Percentiles rank a stretch among this genome's conserved stretches.
phyloP scores from a whole-genome alignment of 257 asterid species.

The Verbena officinalis region DNA sequence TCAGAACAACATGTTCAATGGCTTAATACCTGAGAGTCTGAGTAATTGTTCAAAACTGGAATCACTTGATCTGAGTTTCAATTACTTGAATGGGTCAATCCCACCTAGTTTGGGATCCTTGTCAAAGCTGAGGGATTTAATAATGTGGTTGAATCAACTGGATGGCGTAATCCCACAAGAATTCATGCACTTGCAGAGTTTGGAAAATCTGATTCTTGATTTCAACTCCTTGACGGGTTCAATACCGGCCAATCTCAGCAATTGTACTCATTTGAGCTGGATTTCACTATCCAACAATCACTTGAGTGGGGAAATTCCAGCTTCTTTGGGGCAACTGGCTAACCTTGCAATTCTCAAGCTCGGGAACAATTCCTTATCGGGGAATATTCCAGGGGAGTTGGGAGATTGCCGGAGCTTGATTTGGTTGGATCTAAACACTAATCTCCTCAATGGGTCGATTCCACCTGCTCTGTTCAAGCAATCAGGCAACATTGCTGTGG shows the following conservation, averaged over 20 bases:
- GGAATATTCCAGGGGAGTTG: constrained; percentile 61
- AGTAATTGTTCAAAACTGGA: constrained; percentile 63
- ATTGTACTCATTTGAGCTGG: constrained; percentile 67
- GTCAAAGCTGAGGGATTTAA: constrained; percentile 55
- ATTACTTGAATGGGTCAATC: constrained; percentile 51
- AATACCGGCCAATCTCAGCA: constrained; percentile 65
- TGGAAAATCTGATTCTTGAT: constrained; percentile 77
- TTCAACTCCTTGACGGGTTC: constrained; percentile 61
- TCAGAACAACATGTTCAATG: constrained; percentile 61
- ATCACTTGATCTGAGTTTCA: constrained; percentile 78
- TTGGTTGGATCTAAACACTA: constrained; percentile 76
- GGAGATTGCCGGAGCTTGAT: constrained; percentile 72
- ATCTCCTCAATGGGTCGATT: constrained; percentile 53
- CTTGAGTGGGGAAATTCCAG: constrained; percentile 63
- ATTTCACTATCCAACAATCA: constrained; percentile 69
- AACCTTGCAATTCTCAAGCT: constrained; percentile 71
- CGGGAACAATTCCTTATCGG: constrained; percentile 63
- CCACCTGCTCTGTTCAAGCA: constrained; percentile 62
- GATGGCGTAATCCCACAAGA: constrained; percentile 69
- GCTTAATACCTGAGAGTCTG: constrained; percentile 54
- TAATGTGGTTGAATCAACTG: constrained; percentile 67
- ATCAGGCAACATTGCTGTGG: constrained; percentile 63
- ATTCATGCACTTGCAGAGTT: constrained; percentile 46
- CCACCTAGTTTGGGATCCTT: constrained; percentile 62
- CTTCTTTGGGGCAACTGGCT: constrained; percentile 50